Evolutionary conservation across 805 yeast species (phyloP).

Genomic region (Saccharomycopsis microspora): DNA sequence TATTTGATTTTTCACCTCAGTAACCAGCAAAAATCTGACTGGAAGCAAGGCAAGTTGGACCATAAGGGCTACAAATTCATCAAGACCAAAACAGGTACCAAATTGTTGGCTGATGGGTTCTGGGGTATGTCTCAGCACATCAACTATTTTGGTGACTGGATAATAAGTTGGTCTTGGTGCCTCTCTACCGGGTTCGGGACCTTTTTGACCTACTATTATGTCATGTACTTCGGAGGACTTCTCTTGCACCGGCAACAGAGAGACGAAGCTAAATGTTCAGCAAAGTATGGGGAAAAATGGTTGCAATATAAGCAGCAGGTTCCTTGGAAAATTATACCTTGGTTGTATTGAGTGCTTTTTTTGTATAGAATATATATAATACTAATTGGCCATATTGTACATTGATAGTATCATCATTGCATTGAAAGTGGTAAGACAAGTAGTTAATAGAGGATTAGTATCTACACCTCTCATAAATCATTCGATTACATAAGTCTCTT

Average conservation of each 20-base stretch:
- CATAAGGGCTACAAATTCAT: conserved; percentile 56
- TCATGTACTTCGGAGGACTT: conserved; percentile 69
- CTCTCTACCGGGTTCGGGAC: conserved; percentile 76
- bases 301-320: conserved; percentile 66
- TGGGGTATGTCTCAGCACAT: conserved; percentile 91
- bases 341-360: conserved; percentile 42
- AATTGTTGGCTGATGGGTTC: conserved; percentile 85
- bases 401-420: too few relatives aligned
- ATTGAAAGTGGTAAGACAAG: too few relatives aligned
- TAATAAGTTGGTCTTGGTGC: conserved; percentile 87
- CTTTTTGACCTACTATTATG: conserved; percentile 80
- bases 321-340: conserved; percentile 87
- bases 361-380: background rate
- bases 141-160: conserved; percentile 93
- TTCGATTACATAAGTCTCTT: conserved; percentile 16
- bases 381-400: too few relatives aligned
- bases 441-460: too few relatives aligned
- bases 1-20: conserved; percentile 75
- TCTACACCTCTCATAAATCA: too few relatives aligned
- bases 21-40: conserved; percentile 75
- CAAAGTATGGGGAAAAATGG: conserved; percentile 84
- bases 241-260: conserved; percentile 81
- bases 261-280: conserved; percentile 85
- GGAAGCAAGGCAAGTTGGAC: conserved; percentile 64
- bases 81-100: conserved; percentile 66